Conservation (phyloP, 2,329 filamentous ascomycete species). For the Didymella arachidicola region DNA sequence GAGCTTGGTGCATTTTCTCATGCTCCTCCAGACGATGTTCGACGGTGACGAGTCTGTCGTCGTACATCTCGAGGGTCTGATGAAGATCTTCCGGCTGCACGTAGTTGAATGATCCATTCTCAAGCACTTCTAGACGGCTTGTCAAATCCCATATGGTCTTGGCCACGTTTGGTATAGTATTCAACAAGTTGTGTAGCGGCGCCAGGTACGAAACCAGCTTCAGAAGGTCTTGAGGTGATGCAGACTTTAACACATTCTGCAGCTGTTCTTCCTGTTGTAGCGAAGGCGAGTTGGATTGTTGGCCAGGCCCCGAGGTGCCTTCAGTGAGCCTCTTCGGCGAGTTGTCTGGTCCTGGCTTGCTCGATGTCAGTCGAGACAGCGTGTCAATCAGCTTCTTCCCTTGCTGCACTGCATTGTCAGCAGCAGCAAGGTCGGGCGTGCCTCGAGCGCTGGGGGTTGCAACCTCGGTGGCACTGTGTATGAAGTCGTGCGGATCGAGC, state of each 20-base stretch:
- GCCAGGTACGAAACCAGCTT: conserved; percentile 48
- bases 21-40: conserved; percentile 62
- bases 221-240: conserved; percentile 44
- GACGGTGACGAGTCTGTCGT: conserved; percentile 73
- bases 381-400: conserved; percentile 45
- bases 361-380: conserved; percentile 37
- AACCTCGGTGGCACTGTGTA: conserved; percentile 57
- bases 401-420: conserved; percentile 48
- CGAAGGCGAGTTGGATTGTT: conserved; percentile 36
- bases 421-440: conserved; percentile 51
- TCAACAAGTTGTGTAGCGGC: conserved; percentile 48
- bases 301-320: conserved; percentile 28
- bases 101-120: conserved; percentile 73
- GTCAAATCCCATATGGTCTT: conserved; percentile 67
- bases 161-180: conserved; percentile 50
- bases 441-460: conserved; percentile 56
- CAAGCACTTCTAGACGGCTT: conserved; percentile 71
- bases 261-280: conserved; percentile 42
- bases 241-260: conserved; percentile 39
- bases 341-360: conserved; percentile 26
- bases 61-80: conserved; percentile 71
- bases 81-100: conserved; percentile 73
- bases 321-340: conserved; percentile 28
- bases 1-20: conserved; percentile 45
- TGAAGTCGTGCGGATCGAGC: conserved; percentile 51